Base-by-base conservation (phyloP, 257 asterid genomes). In the Solanum etuberosum region DNA sequence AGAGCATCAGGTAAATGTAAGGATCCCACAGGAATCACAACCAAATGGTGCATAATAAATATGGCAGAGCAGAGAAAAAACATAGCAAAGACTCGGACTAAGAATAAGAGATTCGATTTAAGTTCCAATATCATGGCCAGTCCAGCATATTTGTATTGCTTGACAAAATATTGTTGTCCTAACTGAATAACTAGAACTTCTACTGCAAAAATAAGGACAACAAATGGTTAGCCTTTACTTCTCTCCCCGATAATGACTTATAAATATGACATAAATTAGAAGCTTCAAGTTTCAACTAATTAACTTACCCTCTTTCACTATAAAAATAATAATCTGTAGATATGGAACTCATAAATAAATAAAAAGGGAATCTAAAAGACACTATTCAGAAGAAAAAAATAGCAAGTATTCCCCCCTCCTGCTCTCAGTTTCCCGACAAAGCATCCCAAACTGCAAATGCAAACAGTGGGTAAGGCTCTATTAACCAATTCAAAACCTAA, bases 1-100 rank as follows among this genome's bases (percentile, higher is more conserved):
- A 92, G 98, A 84, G 95, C 87, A 90, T 93, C 38, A 85, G 83
- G 85, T 48, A 87, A 67, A 90, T 83, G 88, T 34, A 68, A 68
- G 87, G 65, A 78, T 78, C 46, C 68, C 83, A 51, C 86, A 35
- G 42, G 57, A 61, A 67, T 84, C 40, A 86, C 70, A 7, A 85
- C 73, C 82, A 83, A 46, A 43, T 27, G 40, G 27, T 8, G 25
- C 84, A 78, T 15, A 43, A 46, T 25, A 78, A 16, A 78, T 59
- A 43, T 46, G 38, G 65, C 34, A 78, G 61, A 14, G 83, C 37
- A 77, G 65, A 25, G 10, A 15, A 59, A 63, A n/a, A 71, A 71
- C 0, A 34, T 32, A 9, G 29, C 15, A 71, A 71, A 70, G 77
- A 31, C 14, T 31, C 14, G 3, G 25, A 18, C 11, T 34, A 71